A percentile compares a stretch with the other conserved stretches of the same genome.
phyloP scores from a whole-genome alignment of 305 asterid species.

The Fraxinus baroniana region DNA sequence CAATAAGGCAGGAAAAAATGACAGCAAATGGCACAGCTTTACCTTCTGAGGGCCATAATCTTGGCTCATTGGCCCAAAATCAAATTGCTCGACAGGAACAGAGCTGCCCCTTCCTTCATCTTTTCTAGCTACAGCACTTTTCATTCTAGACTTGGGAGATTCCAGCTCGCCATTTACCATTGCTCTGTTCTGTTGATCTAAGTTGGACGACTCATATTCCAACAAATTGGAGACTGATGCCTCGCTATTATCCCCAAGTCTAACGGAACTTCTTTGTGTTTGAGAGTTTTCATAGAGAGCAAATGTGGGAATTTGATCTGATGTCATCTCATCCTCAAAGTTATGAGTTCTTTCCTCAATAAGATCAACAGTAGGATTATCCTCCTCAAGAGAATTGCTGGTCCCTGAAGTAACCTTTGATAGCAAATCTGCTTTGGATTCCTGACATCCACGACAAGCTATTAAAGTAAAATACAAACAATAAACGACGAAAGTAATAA shows the following conservation, averaged over 20 bases:
- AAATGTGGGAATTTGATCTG: slow-evolving; percentile 79
- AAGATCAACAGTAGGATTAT: slow-evolving; percentile 35
- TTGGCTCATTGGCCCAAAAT: slow-evolving; percentile 57
- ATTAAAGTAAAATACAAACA: slow-evolving; percentile 19
- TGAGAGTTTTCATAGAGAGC: slow-evolving; percentile 60
- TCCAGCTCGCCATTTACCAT: slow-evolving; percentile 52
- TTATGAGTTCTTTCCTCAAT: slow-evolving; percentile 44
- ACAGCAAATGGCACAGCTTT: slow-evolving; percentile 21
- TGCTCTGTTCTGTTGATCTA: slow-evolving; percentile 46
- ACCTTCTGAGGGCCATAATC: slow-evolving; percentile 65
- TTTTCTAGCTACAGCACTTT: slow-evolving; percentile 39
- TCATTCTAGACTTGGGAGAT: slow-evolving; percentile 46
- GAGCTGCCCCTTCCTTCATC: slow-evolving; percentile 54
- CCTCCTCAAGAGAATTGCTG: slow-evolving; percentile 46
- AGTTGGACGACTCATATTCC: slow-evolving; percentile 36
- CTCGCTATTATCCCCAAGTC: slow-evolving; percentile 46
- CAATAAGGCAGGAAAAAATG: slow-evolving; percentile 21
- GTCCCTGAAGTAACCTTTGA: slow-evolving; percentile 42
- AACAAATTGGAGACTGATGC: slow-evolving; percentile 33
- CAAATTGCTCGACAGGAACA: slow-evolving; percentile 44
- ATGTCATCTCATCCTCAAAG: slow-evolving; percentile 46
- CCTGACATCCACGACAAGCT: slow-evolving; percentile 47
- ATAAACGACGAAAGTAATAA: not conserved
- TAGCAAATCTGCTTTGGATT: slow-evolving; percentile 38
- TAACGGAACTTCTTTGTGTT: slow-evolving; percentile 33